phyloP scores from a whole-genome alignment of 1,284 basidiomycete species.

The Rhodotorula sp. region DNA sequence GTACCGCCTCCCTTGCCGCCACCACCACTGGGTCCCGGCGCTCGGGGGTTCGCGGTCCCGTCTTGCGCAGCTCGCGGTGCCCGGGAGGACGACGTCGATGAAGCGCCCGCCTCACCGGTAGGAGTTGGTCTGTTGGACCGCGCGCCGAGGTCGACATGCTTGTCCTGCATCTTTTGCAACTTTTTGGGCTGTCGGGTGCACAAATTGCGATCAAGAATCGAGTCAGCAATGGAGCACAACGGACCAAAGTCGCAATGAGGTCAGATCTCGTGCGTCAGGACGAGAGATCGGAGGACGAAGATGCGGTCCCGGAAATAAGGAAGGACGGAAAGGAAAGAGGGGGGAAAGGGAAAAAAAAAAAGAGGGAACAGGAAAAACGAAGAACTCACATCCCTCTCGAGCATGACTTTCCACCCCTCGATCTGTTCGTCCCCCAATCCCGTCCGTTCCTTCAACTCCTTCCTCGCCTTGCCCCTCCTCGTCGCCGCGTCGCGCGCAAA shows the following conservation, averaged over 20 bases:
- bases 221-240: too few relatives aligned
- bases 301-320: conserved; percentile 4
- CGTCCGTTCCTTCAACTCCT: conserved; percentile 64
- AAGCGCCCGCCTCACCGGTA: neutral
- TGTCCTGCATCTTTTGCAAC: conserved; percentile 13
- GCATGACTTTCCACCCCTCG: conserved; percentile 82
- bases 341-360: conserved; percentile 10
- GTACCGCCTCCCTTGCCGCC: neutral
- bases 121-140: conserved; percentile 1
- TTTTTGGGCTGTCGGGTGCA: conserved; percentile 1
- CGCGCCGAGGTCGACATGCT: conserved; percentile 16
- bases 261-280: too few relatives aligned
- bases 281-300: too few relatives aligned
- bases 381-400: conserved; percentile 71
- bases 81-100: neutral
- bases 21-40: conserved; percentile 28
- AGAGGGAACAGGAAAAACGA: conserved; percentile 4
- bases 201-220: too few relatives aligned
- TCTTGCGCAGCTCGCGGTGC: neutral
- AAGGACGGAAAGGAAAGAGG: neutral
- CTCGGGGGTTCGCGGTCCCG: conserved; percentile 15
- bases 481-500: conserved; percentile 75
- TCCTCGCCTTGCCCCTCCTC: conserved; percentile 63
- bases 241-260: too few relatives aligned
- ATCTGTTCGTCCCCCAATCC: conserved; percentile 75